These are phyloP conservation scores for Fusarium cyanostomum DNA, from an alignment of 2,329 filamentous ascomycete genomes.

Conservation along the genomic window DNA sequence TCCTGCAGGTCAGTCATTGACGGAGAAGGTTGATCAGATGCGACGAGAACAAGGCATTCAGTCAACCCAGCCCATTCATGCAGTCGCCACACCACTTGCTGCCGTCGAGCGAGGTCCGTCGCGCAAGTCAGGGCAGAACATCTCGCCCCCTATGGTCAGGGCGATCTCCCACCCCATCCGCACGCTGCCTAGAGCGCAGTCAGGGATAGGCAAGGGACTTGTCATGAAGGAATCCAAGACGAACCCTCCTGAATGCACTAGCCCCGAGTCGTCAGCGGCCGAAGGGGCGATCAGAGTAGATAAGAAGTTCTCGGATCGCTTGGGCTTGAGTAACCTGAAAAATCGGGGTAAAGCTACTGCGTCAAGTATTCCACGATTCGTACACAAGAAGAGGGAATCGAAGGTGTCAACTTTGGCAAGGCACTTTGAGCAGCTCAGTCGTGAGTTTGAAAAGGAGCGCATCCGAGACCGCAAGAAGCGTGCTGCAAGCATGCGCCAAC, in stretches of 20 bases:
- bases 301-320: slow-evolving; percentile 79
- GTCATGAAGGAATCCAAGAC: slow-evolving; percentile 49
- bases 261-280: slow-evolving; percentile 37
- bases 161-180: slow-evolving; percentile 63
- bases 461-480: slow-evolving; percentile 84
- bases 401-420: slow-evolving; percentile 92
- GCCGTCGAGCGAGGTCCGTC: slow-evolving; percentile 50
- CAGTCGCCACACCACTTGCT: slow-evolving; percentile 39
- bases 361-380: slow-evolving; percentile 91
- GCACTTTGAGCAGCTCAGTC: slow-evolving; percentile 95
- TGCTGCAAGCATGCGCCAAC: slow-evolving; percentile 76
- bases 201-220: slow-evolving; percentile 54
- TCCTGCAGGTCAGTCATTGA: slow-evolving; percentile 43
- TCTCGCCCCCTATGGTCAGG: slow-evolving; percentile 64
- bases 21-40: slow-evolving; percentile 61
- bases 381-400: slow-evolving; percentile 77
- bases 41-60: slow-evolving; percentile 57
- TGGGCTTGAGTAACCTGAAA: slow-evolving; percentile 74
- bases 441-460: slow-evolving; percentile 95
- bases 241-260: slow-evolving; percentile 37
- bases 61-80: slow-evolving; percentile 46
- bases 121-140: slow-evolving; percentile 56
- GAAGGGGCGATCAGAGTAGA: slow-evolving; percentile 64
- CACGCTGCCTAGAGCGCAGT: slow-evolving; percentile 57
- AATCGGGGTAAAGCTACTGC: slow-evolving; percentile 61